Evolutionary conservation across 1,284 basidiomycete genomes (phyloP).

Genomic region (Athelia psychrophila): DNA sequence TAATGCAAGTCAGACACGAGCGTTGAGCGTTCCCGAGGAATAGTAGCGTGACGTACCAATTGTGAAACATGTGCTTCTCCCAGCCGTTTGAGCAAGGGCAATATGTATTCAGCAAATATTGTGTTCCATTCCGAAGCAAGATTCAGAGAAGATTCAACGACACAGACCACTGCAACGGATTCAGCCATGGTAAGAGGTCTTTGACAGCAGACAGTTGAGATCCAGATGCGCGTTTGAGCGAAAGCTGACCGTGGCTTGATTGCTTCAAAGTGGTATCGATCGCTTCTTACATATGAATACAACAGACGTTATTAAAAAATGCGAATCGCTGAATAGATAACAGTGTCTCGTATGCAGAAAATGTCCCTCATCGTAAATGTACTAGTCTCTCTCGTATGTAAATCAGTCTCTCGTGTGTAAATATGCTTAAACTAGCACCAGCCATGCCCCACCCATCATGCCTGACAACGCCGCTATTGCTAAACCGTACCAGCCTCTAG

Average conservation of each 20-base stretch:
- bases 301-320: not conserved
- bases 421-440: conserved; percentile 22
- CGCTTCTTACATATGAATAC: not conserved
- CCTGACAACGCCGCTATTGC: conserved; percentile 23
- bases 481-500: conserved; percentile 27
- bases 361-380: not conserved
- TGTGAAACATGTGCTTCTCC: conserved; percentile 34
- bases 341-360: not conserved
- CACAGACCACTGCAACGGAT: conserved; percentile 50
- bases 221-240: not conserved
- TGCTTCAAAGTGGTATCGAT: too few species aligned
- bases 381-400: not conserved
- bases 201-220: not conserved
- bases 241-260: too few species aligned
- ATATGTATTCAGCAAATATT: conserved; percentile 47
- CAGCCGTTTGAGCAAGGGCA: conserved; percentile 50
- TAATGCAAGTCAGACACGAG: conserved; percentile 37
- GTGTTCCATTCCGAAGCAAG: conserved; percentile 53
- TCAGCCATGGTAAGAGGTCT: conserved; percentile 15
- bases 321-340: not conserved
- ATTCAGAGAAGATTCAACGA: conserved; percentile 61
- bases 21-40: conserved; percentile 57
- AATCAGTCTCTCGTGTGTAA: too few species aligned
- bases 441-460: conserved; percentile 29
- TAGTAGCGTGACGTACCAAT: conserved; percentile 52